A percentile compares a stretch with the other conserved stretches of the same genome.
Conservation (phyloP, 148 eudicot genomes). For the Chenopodium suecicum region DNA sequence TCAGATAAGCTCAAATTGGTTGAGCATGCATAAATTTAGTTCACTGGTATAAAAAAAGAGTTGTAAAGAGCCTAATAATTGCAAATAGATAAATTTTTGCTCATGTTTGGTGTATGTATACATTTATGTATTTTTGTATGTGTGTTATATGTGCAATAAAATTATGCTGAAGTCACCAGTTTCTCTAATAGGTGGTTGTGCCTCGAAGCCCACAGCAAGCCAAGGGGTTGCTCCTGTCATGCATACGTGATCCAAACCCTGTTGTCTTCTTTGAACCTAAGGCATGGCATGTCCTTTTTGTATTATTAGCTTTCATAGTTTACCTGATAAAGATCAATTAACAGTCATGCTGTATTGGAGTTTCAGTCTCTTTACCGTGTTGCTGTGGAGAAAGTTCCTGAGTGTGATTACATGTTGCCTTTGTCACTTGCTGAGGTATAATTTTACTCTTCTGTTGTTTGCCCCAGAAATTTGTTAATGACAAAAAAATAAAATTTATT, state of each 20-base stretch:
- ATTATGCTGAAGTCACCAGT: not conserved
- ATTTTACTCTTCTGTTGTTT: not conserved
- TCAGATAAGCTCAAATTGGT: not conserved
- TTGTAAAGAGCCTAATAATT: too few relatives aligned
- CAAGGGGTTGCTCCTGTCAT: slow-evolving; percentile 80
- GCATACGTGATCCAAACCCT: slow-evolving; percentile 96
- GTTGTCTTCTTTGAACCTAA: slow-evolving; percentile 95
- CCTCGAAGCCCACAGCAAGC: slow-evolving; percentile 96
- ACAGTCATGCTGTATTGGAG: slow-evolving; percentile 14
- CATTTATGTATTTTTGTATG: not conserved
- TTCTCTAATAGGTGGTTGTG: slow-evolving; percentile 66
- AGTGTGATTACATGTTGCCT: slow-evolving; percentile 88
- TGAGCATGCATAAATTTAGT: not conserved
- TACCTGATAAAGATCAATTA: not conserved
- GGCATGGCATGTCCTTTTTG: slow-evolving; percentile 37
- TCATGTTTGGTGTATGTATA: not conserved
- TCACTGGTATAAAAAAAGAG: too few relatives aligned
- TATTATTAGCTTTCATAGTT: slow-evolving; percentile 11
- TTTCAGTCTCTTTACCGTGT: slow-evolving; percentile 88
- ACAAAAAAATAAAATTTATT: not conserved
- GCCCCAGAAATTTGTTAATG: not conserved
- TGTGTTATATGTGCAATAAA: not conserved
- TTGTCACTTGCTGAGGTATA: slow-evolving; percentile 90
- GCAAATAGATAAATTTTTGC: not conserved
- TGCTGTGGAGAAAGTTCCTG: slow-evolving; percentile 95